These are phyloP conservation scores for Pseudocercospora eumusae DNA, from an alignment of 2,329 filamentous ascomycete genomes.

Conservation along the genomic window DNA sequence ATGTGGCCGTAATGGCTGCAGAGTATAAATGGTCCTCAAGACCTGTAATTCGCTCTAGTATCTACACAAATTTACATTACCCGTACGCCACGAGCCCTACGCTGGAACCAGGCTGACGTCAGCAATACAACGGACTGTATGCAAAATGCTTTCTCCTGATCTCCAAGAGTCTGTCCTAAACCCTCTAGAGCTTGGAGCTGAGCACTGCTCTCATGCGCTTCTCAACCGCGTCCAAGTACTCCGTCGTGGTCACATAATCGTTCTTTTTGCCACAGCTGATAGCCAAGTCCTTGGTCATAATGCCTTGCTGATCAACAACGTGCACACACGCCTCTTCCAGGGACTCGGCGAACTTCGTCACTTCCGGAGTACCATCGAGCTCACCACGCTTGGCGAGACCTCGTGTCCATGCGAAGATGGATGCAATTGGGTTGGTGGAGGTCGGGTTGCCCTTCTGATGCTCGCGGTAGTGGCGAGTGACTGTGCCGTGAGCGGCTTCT, in stretches of 20 bases:
- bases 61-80: slow-evolving; percentile 6
- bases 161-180: neutral
- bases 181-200: slow-evolving; percentile 68
- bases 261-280: slow-evolving; percentile 86
- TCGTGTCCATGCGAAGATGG: slow-evolving; percentile 98
- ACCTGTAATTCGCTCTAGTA: slow-evolving; percentile 1
- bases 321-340: slow-evolving; percentile 93
- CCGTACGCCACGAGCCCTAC: neutral
- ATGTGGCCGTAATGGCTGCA: neutral
- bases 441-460: slow-evolving; percentile 98
- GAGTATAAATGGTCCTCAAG: neutral
- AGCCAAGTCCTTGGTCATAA: slow-evolving; percentile 99
- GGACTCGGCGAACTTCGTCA: slow-evolving; percentile 86
- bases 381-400: slow-evolving; percentile 90
- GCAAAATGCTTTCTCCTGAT: neutral
- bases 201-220: slow-evolving; percentile 78
- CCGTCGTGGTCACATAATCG: slow-evolving; percentile 86
- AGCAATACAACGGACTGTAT: slow-evolving; percentile 2
- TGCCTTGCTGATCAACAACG: slow-evolving; percentile 86
- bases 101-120: slow-evolving; percentile 3
- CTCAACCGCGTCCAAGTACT: slow-evolving; percentile 93
- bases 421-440: slow-evolving; percentile 97
- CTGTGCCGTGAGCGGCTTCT: slow-evolving; percentile 96
- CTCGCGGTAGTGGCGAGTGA: slow-evolving; percentile 97
- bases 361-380: slow-evolving; percentile 88